Conservation (phyloP, 352 stramenopile genomes). For the Phytophthora vignae region DNA sequence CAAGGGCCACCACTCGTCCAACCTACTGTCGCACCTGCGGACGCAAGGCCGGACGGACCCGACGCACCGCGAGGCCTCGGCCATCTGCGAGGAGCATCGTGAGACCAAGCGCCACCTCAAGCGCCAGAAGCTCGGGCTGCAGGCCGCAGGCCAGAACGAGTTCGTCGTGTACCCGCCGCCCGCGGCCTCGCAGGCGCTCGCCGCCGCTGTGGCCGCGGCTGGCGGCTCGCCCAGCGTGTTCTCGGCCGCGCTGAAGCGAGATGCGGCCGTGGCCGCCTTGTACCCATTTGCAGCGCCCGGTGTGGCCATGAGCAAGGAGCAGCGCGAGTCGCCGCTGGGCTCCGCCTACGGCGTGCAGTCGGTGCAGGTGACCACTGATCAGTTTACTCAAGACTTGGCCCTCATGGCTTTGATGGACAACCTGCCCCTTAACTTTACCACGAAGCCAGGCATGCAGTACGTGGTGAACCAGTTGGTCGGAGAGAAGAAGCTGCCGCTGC, state of each 20-base stretch:
- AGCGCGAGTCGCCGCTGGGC: slow-evolving; percentile 34
- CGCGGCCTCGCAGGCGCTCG: slow-evolving; percentile 43
- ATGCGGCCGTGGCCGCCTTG: slow-evolving; percentile 11
- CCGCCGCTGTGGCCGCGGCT: slow-evolving; percentile 50
- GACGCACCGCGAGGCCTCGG: slow-evolving; percentile 76
- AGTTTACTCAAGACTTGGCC: slow-evolving; percentile 77
- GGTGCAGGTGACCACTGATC: slow-evolving; percentile 59
- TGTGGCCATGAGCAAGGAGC: slow-evolving; percentile 51
- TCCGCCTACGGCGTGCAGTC: slow-evolving; percentile 29
- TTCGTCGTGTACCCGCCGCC: slow-evolving; percentile 58
- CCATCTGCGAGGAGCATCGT: slow-evolving; percentile 82
- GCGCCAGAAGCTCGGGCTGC: slow-evolving; percentile 72
- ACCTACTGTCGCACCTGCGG: slow-evolving; percentile 81
- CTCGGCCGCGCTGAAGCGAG: slow-evolving; percentile 39
- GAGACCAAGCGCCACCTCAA: slow-evolving; percentile 84
- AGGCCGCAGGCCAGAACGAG: slow-evolving; percentile 44
- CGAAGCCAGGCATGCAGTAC: slow-evolving; percentile 73
- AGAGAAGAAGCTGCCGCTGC: slow-evolving; percentile 70
- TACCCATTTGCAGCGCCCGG: slow-evolving; percentile 30
- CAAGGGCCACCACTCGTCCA: slow-evolving; percentile 88
- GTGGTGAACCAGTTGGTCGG: slow-evolving; percentile 69
- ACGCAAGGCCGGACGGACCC: slow-evolving; percentile 75
- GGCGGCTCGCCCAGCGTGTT: slow-evolving; percentile 41
- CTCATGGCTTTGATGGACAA: slow-evolving; percentile 82
- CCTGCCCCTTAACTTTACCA: slow-evolving; percentile 66